These are phyloP conservation scores for Pythium dissotocum DNA, from an alignment of 352 stramenopile species.

Conservation along the genomic window DNA sequence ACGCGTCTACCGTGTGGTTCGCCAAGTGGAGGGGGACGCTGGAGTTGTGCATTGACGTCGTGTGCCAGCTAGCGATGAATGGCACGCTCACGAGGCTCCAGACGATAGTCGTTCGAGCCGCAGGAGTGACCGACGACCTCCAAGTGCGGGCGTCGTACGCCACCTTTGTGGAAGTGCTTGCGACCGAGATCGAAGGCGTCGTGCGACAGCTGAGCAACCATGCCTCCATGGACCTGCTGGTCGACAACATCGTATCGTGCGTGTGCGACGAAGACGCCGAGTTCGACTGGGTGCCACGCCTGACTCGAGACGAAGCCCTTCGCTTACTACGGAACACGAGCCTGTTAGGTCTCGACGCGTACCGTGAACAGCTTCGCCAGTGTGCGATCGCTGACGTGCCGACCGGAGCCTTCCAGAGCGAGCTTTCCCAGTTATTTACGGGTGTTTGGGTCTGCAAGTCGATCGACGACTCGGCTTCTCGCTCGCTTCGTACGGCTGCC, in stretches of 20 bases:
- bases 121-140: constrained; percentile 10
- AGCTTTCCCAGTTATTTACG: constrained; percentile 17
- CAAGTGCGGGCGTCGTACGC: constrained; percentile 18
- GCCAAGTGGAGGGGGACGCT: constrained; percentile 23
- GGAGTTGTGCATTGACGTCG: constrained; percentile 23
- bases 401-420: constrained; percentile 2
- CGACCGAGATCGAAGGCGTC: constrained; percentile 9
- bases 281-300: constrained; percentile 20
- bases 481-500: constrained; percentile 6
- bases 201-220: constrained; percentile 22
- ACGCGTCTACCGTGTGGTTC: constrained; percentile 18
- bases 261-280: constrained; percentile 30
- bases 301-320: constrained; percentile 4
- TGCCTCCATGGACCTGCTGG: constrained; percentile 25
- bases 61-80: constrained; percentile 23
- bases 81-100: constrained; percentile 8
- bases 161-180: constrained; percentile 13
- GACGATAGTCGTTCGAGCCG: constrained; percentile 11
- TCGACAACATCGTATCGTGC: constrained; percentile 31
- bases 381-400: constrained; percentile 11
- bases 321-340: constrained; percentile 30
- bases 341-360: constrained; percentile 24
- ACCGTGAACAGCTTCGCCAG: constrained; percentile 23
- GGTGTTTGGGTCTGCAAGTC: constrained; percentile 27
- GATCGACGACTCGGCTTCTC: constrained; percentile 16